Percentiles rank a stretch among this genome's conserved stretches.
Conservation (phyloP, 139 green algal species). For the Micromonas commoda region DNA sequence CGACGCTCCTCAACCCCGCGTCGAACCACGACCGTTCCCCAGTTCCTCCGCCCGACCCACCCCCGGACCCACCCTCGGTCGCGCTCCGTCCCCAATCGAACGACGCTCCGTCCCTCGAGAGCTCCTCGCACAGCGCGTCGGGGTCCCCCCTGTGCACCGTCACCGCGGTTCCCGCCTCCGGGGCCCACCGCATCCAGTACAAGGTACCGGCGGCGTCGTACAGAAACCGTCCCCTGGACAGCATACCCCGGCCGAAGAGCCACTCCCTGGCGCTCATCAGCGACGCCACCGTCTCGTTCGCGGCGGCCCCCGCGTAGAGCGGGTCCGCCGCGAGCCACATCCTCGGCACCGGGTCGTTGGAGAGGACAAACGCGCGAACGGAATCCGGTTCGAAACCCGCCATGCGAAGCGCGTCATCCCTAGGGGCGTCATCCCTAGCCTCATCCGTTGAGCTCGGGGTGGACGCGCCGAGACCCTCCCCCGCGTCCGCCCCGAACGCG, state of each 20-base stretch:
- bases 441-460: no score
- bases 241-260: conserved; percentile 5
- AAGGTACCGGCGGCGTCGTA: conserved; percentile 2
- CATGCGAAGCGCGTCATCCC: neutral
- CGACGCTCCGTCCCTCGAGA: no score
- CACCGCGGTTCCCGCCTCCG: neutral
- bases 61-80: no score
- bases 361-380: conserved; percentile 7
- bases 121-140: neutral
- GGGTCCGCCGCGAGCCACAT: conserved; percentile 20
- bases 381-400: neutral
- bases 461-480: no score
- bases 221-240: conserved; percentile 8
- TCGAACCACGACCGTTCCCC: no score
- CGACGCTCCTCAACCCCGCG: no score
- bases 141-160: neutral
- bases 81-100: no score
- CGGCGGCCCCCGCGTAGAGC: neutral
- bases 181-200: neutral
- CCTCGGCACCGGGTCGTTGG: conserved; percentile 2
- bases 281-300: neutral
- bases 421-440: neutral
- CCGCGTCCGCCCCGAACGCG: no score
- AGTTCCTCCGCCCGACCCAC: no score
- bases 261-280: neutral